A percentile compares a stretch with the other conserved stretches of the same genome.
These are phyloP conservation scores for Paramecium bursaria DNA, from an alignment of 73 alveolate species.

Conservation along the genomic window DNA sequence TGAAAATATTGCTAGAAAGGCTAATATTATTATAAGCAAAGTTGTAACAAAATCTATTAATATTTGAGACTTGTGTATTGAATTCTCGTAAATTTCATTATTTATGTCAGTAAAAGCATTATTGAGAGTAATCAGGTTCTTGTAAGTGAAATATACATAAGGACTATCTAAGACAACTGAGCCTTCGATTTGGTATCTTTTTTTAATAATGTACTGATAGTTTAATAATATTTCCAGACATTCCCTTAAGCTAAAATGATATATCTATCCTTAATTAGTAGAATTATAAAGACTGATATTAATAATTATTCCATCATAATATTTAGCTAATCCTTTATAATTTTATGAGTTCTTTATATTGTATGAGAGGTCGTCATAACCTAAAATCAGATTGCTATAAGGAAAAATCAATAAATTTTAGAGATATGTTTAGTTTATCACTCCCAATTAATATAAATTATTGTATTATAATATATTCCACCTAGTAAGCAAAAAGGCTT, in stretches of 20 bases:
- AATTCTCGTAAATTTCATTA: not conserved
- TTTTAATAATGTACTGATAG: constrained; percentile 3
- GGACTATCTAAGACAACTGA: constrained; percentile 13
- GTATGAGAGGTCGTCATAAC: constrained; percentile 1
- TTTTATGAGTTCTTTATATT: not conserved
- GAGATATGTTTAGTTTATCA: not conserved
- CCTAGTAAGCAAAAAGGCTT: constrained; percentile 30
- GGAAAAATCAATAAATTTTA: not conserved
- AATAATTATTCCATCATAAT: not conserved
- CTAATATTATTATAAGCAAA: not conserved
- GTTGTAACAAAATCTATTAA: not conserved
- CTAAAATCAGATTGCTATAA: constrained; percentile 3
- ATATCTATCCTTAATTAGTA: constrained; percentile 1
- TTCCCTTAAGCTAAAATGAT: not conserved
- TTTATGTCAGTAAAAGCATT: not conserved
- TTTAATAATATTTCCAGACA: constrained; percentile 2
- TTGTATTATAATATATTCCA: constrained; percentile 36
- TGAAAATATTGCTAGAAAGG: not conserved
- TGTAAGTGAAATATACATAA: constrained; percentile 6
- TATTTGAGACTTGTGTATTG: not conserved
- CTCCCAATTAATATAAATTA: not conserved
- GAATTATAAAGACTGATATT: not conserved
- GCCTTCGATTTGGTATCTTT: constrained; percentile 25
- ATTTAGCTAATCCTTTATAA: not conserved
- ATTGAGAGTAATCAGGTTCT: not conserved